phyloP scores from a whole-genome alignment of 805 yeast genomes.

The Monosporozyma aerobia region DNA sequence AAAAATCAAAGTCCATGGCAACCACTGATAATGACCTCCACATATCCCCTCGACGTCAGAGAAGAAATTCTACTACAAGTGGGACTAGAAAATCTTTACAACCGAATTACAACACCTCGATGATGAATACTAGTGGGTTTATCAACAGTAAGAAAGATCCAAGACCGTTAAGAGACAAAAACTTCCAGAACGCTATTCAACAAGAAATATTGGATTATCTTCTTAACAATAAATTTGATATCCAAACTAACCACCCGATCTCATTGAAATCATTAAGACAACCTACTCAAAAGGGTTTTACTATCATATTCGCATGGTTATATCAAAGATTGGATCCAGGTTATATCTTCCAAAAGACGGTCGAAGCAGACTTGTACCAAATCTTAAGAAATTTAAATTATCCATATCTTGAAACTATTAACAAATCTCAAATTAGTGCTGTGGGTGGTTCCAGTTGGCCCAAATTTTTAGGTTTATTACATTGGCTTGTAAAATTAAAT shows the following conservation, averaged over 20 bases:
- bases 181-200: conserved; percentile 55
- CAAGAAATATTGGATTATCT: conserved; percentile 62
- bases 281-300: conserved; percentile 86
- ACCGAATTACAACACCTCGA: conserved; percentile 1
- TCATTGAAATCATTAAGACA: conserved; percentile 53
- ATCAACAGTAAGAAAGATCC: conserved; percentile 39
- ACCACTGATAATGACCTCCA: not conserved
- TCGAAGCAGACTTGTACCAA: conserved; percentile 68
- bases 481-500: conserved; percentile 66
- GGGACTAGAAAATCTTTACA: conserved; percentile 3
- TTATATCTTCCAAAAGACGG: conserved; percentile 53
- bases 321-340: conserved; percentile 74
- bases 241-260: conserved; percentile 63
- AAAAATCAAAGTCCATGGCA: conserved; percentile 16
- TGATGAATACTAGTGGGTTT: not conserved
- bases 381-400: conserved; percentile 58
- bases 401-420: conserved; percentile 73
- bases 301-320: conserved; percentile 67
- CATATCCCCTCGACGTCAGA: not conserved
- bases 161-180: conserved; percentile 68
- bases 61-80: not conserved
- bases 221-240: conserved; percentile 55
- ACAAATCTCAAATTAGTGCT: conserved; percentile 78
- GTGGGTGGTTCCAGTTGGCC: conserved; percentile 91
- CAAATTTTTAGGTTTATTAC: conserved; percentile 66